phyloP scores from a whole-genome alignment of 352 stramenopile species.

The Phytophthora cajani region DNA sequence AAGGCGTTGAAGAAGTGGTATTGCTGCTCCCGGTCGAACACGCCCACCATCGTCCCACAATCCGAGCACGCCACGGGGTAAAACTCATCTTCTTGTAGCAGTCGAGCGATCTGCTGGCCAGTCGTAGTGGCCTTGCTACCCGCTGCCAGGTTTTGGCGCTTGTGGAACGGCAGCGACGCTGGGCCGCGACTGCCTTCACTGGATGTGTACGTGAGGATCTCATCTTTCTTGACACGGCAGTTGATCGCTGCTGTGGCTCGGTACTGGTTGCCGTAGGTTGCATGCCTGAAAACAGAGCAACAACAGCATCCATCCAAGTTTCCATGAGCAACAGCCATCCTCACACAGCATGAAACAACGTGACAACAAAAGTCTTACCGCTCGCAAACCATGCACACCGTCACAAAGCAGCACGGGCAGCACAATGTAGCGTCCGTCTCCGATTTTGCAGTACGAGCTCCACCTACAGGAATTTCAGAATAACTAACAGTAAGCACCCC shows the following conservation, averaged over 20 bases:
- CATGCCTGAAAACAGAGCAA: slow-evolving; percentile 42
- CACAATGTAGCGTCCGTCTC: slow-evolving; percentile 68
- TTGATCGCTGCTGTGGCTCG: slow-evolving; percentile 67
- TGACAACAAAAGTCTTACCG: slow-evolving; percentile 31
- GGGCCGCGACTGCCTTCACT: slow-evolving; percentile 18
- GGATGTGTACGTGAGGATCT: slow-evolving; percentile 67
- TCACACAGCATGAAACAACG: background rate
- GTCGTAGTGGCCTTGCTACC: slow-evolving; percentile 19
- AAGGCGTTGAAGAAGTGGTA: slow-evolving; percentile 87
- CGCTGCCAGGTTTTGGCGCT: slow-evolving; percentile 34
- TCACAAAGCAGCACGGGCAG: slow-evolving; percentile 85
- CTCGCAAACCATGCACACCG: slow-evolving; percentile 78
- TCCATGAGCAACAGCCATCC: slow-evolving; percentile 12
- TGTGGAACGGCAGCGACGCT: slow-evolving; percentile 45
- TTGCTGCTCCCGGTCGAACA: slow-evolving; percentile 63
- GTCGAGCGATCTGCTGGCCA: slow-evolving; percentile 28
- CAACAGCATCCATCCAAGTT: background rate
- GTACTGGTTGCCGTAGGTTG: slow-evolving; percentile 77
- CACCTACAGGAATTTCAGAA: slow-evolving; percentile 16
- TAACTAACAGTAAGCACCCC: slow-evolving; percentile 5
- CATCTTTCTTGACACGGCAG: slow-evolving; percentile 72
- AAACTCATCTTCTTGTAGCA: slow-evolving; percentile 67
- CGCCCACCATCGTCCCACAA: slow-evolving; percentile 74
- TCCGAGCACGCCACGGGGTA: slow-evolving; percentile 76
- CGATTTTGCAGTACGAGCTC: background rate